Evolutionary conservation across 1,284 basidiomycete species (phyloP), one percentile per base, ranked within the genome.

Genomic region (Rugosomyces carneus): DNA sequence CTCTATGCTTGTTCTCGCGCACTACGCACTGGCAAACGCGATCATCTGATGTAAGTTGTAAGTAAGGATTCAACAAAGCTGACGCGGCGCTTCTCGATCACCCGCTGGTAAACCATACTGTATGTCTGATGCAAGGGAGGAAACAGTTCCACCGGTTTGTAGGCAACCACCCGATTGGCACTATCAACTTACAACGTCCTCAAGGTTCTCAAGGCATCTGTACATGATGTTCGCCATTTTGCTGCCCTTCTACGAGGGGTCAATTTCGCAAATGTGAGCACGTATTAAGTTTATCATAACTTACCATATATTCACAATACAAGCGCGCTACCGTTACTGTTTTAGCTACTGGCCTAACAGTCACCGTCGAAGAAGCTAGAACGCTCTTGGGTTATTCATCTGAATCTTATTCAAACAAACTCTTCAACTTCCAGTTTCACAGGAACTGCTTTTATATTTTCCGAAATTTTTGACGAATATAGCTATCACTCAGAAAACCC

Each of bases 361-460:
- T 95, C 23, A 78, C 80, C n/a, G 91, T 92, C 8, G 91, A 96
- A 67, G 89, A 94, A 60, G 81, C 87, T 3, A 76, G 84, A 38
- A 82, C 84, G 1, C 68, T 94, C 5, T 71, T 86, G 38, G 89
- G 89, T 88, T 61, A 54, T 54, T 53, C 50, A 5, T 46, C 52
- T 18, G 51, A n/a, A n/a, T n/a, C n/a, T n/a, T n/a, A n/a, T n/a
- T n/a, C n/a, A n/a, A n/a, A n/a, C 21, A 23, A 23, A 21, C 13
- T 3, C 18, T 19, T 24, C 23, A 23, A 20, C 16, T 45, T 16
- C 26, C 20, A 16, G 35, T n/a, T 9, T 10, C 3, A 29, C 53
- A 93, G 93, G 83, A 29, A 88, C 84, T 6, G 90, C 93, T n/a
- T 96, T 84, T 62, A 81, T 95, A 42, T 85, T 87, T 47, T 66